phyloP scores from a whole-genome alignment of 225 moss, liverwort and hornwort species.

The Sphagnum tenellum region DNA sequence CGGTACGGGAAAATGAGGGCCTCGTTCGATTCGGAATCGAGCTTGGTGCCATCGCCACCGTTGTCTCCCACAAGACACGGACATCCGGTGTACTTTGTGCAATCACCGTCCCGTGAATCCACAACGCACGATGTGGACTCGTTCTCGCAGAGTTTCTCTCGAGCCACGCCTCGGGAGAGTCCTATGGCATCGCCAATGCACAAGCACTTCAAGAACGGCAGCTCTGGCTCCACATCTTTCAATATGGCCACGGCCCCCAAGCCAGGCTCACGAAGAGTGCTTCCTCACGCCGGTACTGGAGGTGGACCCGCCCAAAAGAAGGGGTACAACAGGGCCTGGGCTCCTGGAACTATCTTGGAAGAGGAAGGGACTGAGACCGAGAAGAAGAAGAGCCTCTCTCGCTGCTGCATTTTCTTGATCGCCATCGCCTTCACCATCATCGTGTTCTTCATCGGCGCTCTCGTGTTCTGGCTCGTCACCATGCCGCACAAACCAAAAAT shows the following conservation, averaged over 20 bases:
- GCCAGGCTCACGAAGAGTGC: conserved; percentile 65
- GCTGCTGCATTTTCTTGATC: conserved; percentile 44
- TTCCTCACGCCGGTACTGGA: conserved; percentile 46
- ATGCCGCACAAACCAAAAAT: conserved; percentile 64
- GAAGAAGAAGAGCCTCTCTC: conserved; percentile 34
- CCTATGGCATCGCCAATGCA: conserved; percentile 64
- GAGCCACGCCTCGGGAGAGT: conserved; percentile 53
- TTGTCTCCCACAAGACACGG: conserved; percentile 38
- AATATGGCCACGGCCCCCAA: conserved; percentile 25
- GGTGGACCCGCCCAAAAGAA: conserved; percentile 13
- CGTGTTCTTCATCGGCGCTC: conserved; percentile 47
- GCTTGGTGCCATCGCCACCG: conserved; percentile 36
- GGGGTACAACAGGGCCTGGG: conserved; percentile 40
- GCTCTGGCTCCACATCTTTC: conserved; percentile 38
- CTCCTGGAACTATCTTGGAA: conserved; percentile 45
- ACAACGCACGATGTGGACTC: conserved; percentile 56
- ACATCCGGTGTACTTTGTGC: conserved; percentile 76
- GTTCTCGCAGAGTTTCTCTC: conserved; percentile 64
- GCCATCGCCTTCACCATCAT: conserved; percentile 42
- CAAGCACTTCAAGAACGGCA: conserved; percentile 37
- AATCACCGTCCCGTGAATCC: conserved; percentile 81
- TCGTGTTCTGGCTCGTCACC: conserved; percentile 70
- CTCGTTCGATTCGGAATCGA: conserved; percentile 49
- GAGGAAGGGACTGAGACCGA: conserved; percentile 40
- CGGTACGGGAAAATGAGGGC: conserved; percentile 49